Base-by-base conservation (phyloP, 1,139 yeast species). In the Groenewaldozyma sp. region DNA sequence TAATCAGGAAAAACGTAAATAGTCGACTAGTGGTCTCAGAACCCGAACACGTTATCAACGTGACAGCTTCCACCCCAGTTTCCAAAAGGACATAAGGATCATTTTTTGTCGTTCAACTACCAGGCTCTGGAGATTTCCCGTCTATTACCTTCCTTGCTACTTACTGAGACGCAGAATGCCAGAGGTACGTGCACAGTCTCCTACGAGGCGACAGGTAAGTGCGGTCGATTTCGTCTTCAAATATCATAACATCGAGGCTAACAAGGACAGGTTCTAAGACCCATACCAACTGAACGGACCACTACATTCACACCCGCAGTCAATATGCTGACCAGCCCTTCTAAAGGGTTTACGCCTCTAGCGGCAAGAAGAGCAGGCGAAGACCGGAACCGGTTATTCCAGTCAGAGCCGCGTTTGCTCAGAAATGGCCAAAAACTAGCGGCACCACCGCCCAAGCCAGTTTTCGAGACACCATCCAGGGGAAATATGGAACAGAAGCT, bases 401-500 rank as follows among this genome's bases (percentile, higher is more conserved):
- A 29, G 11, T 29, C 33, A 14, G 33, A 29, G 33, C 33, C 33
- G 4, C 20, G 22, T 6, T 9, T n/a, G n/a, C n/a, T n/a, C n/a
- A n/a, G n/a, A n/a, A n/a, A n/a, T n/a, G n/a, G n/a, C n/a, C n/a
- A n/a, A n/a, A n/a, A n/a, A n/a, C n/a, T n/a, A n/a, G n/a, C n/a
- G n/a, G n/a, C n/a, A n/a, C n/a, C n/a, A n/a, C n/a, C n/a, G n/a
- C n/a, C n/a, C n/a, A n/a, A n/a, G n/a, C 26, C 26, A 7, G 11
- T 22, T 22, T 11, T 22, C 11, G 26, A 22, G 11, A 22, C 26
- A 22, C 26, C 26, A 7, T 22, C 26, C 11, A 22, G 11, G 11
- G 11, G 26, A 7, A 7, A 7, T 22, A 7, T 22, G 26, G 11
- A 11, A 11, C 10, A 22, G 11, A 22, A 11, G 26, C 26, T 7